Evolutionary conservation across 169 alveolate genomes (phyloP).

Genomic region (Plasmodium fragile): DNA sequence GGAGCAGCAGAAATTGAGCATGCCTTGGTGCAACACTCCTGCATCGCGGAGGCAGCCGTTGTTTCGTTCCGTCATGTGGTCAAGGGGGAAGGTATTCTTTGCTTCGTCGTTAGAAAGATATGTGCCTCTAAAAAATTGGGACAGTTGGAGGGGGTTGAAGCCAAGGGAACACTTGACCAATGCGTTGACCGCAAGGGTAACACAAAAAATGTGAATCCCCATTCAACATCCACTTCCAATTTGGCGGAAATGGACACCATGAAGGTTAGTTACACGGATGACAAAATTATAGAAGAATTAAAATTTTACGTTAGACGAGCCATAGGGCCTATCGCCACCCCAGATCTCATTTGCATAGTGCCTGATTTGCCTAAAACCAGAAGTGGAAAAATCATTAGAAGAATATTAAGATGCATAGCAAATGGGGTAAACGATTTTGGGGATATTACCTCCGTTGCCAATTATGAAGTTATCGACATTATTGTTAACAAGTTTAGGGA

Average conservation of each 20-base stretch:
- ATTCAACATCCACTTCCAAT: background rate
- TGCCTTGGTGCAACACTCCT: conserved; percentile 90
- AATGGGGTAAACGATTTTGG: conserved; percentile 85
- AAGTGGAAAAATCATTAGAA: conserved; percentile 94
- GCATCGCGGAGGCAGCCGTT: conserved; percentile 94
- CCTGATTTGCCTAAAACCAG: conserved; percentile 94
- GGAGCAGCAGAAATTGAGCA: conserved; percentile 96
- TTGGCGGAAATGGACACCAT: background rate
- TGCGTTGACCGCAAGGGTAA: conserved; percentile 44
- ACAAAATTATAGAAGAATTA: conserved; percentile 62
- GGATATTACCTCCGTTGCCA: conserved; percentile 90
- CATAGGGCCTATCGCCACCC: conserved; percentile 95
- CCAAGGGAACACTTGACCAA: conserved; percentile 6
- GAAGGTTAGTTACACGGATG: conserved; percentile 23
- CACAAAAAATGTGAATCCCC: background rate
- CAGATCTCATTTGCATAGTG: conserved; percentile 90
- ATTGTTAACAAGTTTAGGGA: conserved; percentile 74
- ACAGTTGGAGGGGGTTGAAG: conserved; percentile 6
- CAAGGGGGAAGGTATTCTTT: conserved; percentile 94
- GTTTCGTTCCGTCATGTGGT: conserved; percentile 94
- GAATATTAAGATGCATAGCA: conserved; percentile 93
- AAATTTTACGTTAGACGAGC: conserved; percentile 84
- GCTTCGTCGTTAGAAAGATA: conserved; percentile 91
- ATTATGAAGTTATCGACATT: conserved; percentile 86
- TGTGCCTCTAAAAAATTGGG: conserved; percentile 30